Evolutionary conservation across 371 early-diverging fungal species (phyloP).

Genomic region (Mortierella sp.): DNA sequence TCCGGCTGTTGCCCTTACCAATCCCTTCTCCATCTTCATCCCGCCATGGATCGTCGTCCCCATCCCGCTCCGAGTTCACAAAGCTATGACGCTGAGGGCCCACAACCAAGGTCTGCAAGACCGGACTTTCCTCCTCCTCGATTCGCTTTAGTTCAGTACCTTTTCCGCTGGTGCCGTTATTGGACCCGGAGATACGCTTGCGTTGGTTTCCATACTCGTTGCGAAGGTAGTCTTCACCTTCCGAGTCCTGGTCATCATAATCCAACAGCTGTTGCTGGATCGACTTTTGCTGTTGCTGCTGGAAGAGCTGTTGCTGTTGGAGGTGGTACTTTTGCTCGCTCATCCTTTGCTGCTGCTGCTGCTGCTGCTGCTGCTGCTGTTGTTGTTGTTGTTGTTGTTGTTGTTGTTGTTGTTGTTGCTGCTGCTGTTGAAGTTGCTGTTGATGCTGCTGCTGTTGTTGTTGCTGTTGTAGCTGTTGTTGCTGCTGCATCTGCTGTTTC

Average conservation of each 20-base stretch:
- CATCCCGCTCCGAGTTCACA: constrained; percentile 21
- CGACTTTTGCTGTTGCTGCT: constrained; percentile 18
- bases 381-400: constrained; percentile 27
- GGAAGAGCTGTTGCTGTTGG: background rate
- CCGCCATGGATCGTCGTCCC: constrained; percentile 53
- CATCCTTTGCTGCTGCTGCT: constrained; percentile 3
- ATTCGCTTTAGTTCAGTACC: constrained; percentile 3
- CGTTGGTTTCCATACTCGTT: constrained; percentile 19
- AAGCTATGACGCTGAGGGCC: constrained; percentile 38
- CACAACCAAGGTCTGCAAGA: constrained; percentile 10
- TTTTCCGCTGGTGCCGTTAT: constrained; percentile 1
- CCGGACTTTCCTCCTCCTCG: constrained; percentile 16
- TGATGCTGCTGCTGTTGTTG: constrained; percentile 18
- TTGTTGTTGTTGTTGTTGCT: constrained; percentile 27
- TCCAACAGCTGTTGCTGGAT: constrained; percentile 31
- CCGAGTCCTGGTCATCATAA: constrained; percentile 52
- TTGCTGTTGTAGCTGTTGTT: constrained; percentile 23
- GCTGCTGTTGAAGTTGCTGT: constrained; percentile 31
- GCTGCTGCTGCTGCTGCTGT: constrained; percentile 10
- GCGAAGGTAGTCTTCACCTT: constrained; percentile 33
- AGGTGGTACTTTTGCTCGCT: constrained; percentile 5
- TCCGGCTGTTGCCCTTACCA: constrained; percentile 1
- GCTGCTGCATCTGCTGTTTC: constrained; percentile 34
- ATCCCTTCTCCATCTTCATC: constrained; percentile 52
- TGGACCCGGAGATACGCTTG: background rate